Conservation (phyloP, 805 yeast species). For the Nakazawaea ernobii region DNA sequence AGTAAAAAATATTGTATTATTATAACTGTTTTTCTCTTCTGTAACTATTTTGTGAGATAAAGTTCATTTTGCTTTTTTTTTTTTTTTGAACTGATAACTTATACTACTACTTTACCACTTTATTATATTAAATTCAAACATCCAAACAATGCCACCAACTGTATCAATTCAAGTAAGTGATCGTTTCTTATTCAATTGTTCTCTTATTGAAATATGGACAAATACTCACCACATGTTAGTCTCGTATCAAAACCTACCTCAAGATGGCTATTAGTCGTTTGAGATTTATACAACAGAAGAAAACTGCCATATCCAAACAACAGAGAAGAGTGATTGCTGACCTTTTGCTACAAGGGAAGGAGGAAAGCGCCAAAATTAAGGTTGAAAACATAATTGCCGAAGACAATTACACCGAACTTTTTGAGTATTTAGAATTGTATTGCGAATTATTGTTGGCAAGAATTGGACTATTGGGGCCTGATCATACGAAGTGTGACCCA, state of each 20-base stretch:
- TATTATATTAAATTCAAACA: background rate
- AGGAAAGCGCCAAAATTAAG: conserved; percentile 74
- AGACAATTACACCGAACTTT: conserved; percentile 71
- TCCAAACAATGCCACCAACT: conserved; percentile 3
- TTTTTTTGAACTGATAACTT: too few species aligned
- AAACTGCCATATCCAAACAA: conserved; percentile 69
- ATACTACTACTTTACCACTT: too few species aligned
- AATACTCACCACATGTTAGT: background rate
- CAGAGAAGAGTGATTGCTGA: conserved; percentile 71
- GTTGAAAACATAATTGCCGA: conserved; percentile 82
- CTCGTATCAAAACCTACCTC: conserved; percentile 30
- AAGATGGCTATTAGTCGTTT: conserved; percentile 71
- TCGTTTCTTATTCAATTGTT: background rate
- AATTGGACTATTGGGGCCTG: conserved; percentile 50
- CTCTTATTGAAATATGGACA: too few species aligned
- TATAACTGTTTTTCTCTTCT: too few species aligned
- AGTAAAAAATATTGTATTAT: too few species aligned
- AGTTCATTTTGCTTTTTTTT: too few species aligned
- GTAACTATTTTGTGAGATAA: too few species aligned
- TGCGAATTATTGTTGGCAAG: conserved; percentile 79
- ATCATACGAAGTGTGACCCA: conserved; percentile 34
- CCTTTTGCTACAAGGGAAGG: conserved; percentile 61
- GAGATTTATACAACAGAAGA: conserved; percentile 67
- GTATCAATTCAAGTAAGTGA: conserved; percentile 8
- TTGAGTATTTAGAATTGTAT: conserved; percentile 75